Conservation (phyloP, 345 rosid species). For the Corchorus olitorius region DNA sequence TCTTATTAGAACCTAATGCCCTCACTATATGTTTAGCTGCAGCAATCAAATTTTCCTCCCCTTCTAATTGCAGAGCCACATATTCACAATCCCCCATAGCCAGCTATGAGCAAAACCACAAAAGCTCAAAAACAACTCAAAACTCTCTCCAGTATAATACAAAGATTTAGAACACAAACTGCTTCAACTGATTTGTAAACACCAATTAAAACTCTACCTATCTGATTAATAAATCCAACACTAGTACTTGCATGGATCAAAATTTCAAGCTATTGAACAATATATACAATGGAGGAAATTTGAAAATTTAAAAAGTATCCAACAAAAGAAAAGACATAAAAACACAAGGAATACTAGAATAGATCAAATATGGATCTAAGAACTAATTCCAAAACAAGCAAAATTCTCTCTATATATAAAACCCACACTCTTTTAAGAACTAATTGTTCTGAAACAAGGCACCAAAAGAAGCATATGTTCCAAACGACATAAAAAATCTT, state of each 20-base stretch:
- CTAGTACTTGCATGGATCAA: slow-evolving; percentile 9
- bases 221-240: slow-evolving; percentile 9
- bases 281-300: not conserved
- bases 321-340: not conserved
- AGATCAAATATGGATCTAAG: not conserved
- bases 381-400: not conserved
- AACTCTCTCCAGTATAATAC: not conserved
- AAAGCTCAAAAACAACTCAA: slow-evolving; percentile 17
- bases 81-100: slow-evolving; percentile 46
- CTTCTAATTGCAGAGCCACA: slow-evolving; percentile 34
- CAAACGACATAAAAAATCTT: not conserved
- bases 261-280: slow-evolving; percentile 14
- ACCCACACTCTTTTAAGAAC: not conserved
- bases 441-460: not conserved
- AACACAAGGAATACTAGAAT: not conserved
- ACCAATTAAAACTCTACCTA: slow-evolving; percentile 4
- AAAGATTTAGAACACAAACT: not conserved
- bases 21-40: slow-evolving; percentile 58
- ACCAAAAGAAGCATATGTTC: not conserved
- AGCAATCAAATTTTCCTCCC: slow-evolving; percentile 64
- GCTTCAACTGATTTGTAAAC: not conserved
- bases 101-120: slow-evolving; percentile 30
- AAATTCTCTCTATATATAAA: not conserved
- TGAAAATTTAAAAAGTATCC: slow-evolving; percentile 2
- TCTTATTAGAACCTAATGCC: slow-evolving; percentile 59